Conservation (phyloP, 768 basidiomycete genomes). For the Psilocybe subaeruginosa region DNA sequence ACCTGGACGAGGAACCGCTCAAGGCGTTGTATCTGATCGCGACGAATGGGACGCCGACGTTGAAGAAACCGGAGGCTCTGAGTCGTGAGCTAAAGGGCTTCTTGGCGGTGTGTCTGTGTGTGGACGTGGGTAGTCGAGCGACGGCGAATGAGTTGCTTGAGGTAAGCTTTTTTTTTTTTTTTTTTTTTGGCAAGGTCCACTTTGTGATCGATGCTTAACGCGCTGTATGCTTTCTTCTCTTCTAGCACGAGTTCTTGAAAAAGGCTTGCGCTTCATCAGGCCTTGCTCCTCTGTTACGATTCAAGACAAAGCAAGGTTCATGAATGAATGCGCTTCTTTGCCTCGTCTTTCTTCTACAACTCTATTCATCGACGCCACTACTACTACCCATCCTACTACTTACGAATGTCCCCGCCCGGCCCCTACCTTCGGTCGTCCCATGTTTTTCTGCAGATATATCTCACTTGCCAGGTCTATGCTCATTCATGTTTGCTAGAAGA, state of each 20-base stretch:
- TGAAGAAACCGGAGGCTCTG: slow-evolving; percentile 93
- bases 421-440: not conserved
- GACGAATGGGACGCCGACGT: slow-evolving; percentile 96
- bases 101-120: slow-evolving; percentile 96
- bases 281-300: slow-evolving; percentile 84
- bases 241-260: slow-evolving; percentile 91
- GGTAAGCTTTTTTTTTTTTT: slow-evolving; percentile 46
- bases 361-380: not conserved
- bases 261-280: slow-evolving; percentile 84
- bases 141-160: slow-evolving; percentile 85
- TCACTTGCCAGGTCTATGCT: not conserved
- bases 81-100: slow-evolving; percentile 95
- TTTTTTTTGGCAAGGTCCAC: not conserved
- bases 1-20: slow-evolving; percentile 92
- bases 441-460: not conserved
- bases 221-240: slow-evolving; percentile 10
- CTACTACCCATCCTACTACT: not conserved
- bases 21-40: slow-evolving; percentile 96
- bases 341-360: not conserved
- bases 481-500: not conserved
- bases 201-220: slow-evolving; percentile 1
- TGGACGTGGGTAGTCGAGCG: slow-evolving; percentile 92
- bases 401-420: not conserved
- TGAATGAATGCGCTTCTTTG: slow-evolving; percentile 22
- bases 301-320: slow-evolving; percentile 67